Base-by-base conservation (phyloP, 2,329 filamentous ascomycete species). In the Penicillium freii region DNA sequence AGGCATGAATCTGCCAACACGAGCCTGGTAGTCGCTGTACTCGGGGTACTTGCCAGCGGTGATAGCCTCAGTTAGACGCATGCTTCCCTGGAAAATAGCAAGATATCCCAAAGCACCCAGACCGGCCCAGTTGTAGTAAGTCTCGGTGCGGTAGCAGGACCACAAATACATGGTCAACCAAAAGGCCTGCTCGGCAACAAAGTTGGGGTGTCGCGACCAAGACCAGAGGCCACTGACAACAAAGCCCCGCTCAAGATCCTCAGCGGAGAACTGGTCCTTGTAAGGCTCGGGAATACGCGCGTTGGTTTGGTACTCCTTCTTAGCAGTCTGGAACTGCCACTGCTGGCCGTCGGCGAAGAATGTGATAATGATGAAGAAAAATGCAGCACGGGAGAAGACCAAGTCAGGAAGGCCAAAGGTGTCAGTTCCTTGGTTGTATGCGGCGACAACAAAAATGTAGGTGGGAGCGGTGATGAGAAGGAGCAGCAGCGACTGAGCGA, bases 161-260 rank as follows among this genome's bases (percentile, higher is more conserved):
- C 93, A 99, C 69, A 91, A 84, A 74, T 97, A 97, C 51, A 97
- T 76, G 9, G 86, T 78, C 53, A 96, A 81, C 94, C 94, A 99
- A 67, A 97, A 86, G 31, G 86, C 81, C 77, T 97, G 94, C 76
- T 99, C 94, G 5, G 90, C 91, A 5, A 90, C 86, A 70, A 97
- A 99, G 75, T 99, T 99, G 47, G 94, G 94, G 73, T 99, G 95
- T 45, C 94, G 84, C 66, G 89, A 93, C 79, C 87, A 92, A 0
- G 87, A 88, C 88, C 90, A 99, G 8, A 99, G 80, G 0, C 94
- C 94, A 5, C 82, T 85, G 9, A 90, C 88, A 62, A 90, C 82
- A 76, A 99, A 99, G 42, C 94, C 94, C 38, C 93, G 89, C 62
- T 97, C 91, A 27, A 99, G 84, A 53, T 96, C 91, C 59, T 85